phyloP scores from a whole-genome alignment of 2,329 filamentous ascomycete species.

The Coniella vitis region DNA sequence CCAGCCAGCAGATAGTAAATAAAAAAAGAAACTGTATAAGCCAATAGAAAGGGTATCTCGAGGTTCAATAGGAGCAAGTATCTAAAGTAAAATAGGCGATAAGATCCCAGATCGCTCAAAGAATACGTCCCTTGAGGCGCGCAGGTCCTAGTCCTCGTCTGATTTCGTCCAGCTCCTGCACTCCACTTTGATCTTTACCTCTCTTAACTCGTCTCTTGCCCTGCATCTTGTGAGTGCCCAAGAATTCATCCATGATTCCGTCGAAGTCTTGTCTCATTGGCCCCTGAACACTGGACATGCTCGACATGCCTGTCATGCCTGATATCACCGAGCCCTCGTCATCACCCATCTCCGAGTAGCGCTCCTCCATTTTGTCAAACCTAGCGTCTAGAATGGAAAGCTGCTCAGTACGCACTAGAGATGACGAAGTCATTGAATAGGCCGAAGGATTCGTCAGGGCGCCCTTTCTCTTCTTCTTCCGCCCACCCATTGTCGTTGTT shows the following conservation, averaged over 20 bases:
- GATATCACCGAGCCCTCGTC: slow-evolving; percentile 49
- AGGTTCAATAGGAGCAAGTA: slow-evolving; percentile 2
- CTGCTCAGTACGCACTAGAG: slow-evolving; percentile 84
- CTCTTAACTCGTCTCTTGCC: slow-evolving; percentile 74
- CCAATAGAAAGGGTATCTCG: slow-evolving; percentile 9
- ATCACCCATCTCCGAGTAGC: slow-evolving; percentile 50
- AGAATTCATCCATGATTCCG: slow-evolving; percentile 85
- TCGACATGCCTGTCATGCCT: slow-evolving; percentile 53
- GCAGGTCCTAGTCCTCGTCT: slow-evolving; percentile 73
- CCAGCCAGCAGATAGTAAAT: too few species aligned
- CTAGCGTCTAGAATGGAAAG: slow-evolving; percentile 78
- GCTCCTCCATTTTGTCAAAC: slow-evolving; percentile 85
- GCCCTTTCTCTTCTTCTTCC: slow-evolving; percentile 90
- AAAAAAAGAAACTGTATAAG: background rate
- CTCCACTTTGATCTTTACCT: slow-evolving; percentile 70
- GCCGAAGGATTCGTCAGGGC: slow-evolving; percentile 82
- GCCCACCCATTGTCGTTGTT: slow-evolving; percentile 70
- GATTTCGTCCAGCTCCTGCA: slow-evolving; percentile 88
- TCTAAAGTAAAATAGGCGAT: background rate
- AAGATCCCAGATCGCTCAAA: background rate
- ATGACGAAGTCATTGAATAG: slow-evolving; percentile 97
- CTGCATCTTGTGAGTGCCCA: slow-evolving; percentile 64
- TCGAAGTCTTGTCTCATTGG: slow-evolving; percentile 75
- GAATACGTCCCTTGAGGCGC: slow-evolving; percentile 37
- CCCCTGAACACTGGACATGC: slow-evolving; percentile 60